Evolutionary conservation across 805 yeast genomes (phyloP), one percentile per base, ranked within the genome.

Genomic region (Candida qinlingensis): DNA sequence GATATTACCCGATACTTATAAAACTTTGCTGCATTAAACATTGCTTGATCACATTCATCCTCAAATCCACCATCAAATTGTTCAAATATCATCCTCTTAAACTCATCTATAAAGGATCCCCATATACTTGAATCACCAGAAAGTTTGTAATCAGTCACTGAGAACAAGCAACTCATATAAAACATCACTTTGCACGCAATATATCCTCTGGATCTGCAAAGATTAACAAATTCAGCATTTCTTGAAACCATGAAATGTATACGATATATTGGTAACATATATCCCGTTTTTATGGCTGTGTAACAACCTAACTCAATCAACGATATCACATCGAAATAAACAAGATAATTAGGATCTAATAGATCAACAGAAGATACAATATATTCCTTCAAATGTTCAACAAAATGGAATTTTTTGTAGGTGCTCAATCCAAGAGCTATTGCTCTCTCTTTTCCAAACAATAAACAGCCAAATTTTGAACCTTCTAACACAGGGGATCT

Each of bases 111-210:
- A 11, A 8, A 31, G 8, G 34, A 31, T 31, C 11, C 34, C 61
- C 61, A 58, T 1, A 56, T 44, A 28, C 55, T 46, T 5, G 49
- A 42, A 28, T 47, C 53, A 4, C n/a, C 26, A 34, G 52, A 54
- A 44, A 58, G 45, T 45, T 52, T 54, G 39, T 56, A 54, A 4
- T 54, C 59, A 26, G 54, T 51, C 4, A 52, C 47, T 4, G 59
- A 54, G 9, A 53, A 48, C 3, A 58, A 39, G 4, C 47, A 33
- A 45, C 56, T 50, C 38, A 34, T 49, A 27, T 53, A 52, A 31
- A 38, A 54, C 50, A 56, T 47, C 38, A 58, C 48, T 48, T 58
- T 58, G 54, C 52, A 41, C 0, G 59, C 55, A 9, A 50, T 36
- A 37, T 50, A 50, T 33, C 54, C 58, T 33, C 41, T 48, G 1